Base-by-base conservation (phyloP, 352 stramenopile species). In the Globisporangium paddicum region DNA sequence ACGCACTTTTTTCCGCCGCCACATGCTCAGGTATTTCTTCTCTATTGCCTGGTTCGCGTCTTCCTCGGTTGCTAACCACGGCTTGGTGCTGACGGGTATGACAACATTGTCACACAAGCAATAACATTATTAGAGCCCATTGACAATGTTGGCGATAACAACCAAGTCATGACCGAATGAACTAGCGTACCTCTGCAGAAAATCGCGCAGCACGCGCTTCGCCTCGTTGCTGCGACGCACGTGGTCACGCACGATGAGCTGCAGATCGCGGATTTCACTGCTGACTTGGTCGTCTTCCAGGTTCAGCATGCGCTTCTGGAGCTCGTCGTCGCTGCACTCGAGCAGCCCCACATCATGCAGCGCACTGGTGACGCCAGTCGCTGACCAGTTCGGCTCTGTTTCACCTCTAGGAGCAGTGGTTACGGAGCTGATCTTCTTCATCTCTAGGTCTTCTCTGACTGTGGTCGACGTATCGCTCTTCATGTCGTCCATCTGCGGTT, bases 281-380 rank as follows among this genome's bases (percentile, higher is more conserved):
- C 70, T 87, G 30, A 92, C 69, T 55, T 87, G 74, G 60, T 92
- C 82, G 37, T 90, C 79, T 32, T 65, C 69, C 0, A 65, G 68
- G 35, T 61, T 60, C 2, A 32, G 62, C 42, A 86, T 48, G 34
- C 58, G 49, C 35, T 66, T 61, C 13, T 35, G 38, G 23, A 85
- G 41, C 30, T 73, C 65, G 0, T 67, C 58, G 1, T 72, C 60
- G 21, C 34, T 56, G 47, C 60, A 59, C 56, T 89, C 74, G 19
- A 88, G 8, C 28, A 92, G 58, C n/a, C 78, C 79, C n/a, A 82
- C 66, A 21, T 75, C 62, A 7, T 65, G 67, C 1, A 91, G 58
- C 26, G 66, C 55, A 19, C 35, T 11, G 0, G 58, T 66, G 38
- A 83, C 41, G 18, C 73, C 63, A 25, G 52, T 64, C 0, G 76